Evolutionary conservation across 148 eudicot species (phyloP).

Genomic region (Camellia sinensis): DNA sequence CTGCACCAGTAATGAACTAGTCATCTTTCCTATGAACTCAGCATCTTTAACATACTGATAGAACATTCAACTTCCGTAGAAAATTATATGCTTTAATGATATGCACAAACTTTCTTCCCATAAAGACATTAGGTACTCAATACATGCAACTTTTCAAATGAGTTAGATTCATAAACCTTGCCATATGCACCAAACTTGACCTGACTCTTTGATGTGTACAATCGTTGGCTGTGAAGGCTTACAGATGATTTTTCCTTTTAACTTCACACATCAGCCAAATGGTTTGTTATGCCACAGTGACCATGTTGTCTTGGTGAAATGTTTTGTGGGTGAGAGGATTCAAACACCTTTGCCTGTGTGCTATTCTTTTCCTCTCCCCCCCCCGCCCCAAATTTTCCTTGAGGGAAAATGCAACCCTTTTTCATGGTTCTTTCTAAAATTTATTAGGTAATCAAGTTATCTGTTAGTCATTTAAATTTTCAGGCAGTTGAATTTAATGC

Average conservation of each 20-base stretch:
- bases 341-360: conserved; percentile 1
- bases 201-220: neutral
- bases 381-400: neutral
- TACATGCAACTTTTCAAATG: neutral
- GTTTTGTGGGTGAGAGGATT: neutral
- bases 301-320: neutral
- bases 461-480: neutral
- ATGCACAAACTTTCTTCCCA: neutral
- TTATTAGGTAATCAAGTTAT: neutral
- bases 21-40: neutral
- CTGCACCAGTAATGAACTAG: neutral
- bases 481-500: neutral
- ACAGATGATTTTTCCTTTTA: neutral
- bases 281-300: neutral
- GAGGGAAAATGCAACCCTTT: neutral
- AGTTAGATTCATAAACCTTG: neutral
- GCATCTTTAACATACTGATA: neutral
- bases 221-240: neutral
- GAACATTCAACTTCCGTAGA: neutral
- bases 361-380: neutral
- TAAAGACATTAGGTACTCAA: neutral
- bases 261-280: conserved; percentile 7
- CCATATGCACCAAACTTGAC: neutral
- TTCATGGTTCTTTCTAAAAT: neutral
- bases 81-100: neutral